Conservation (phyloP, 176 grass and related monocot genomes). For the Avena sativa region DNA sequence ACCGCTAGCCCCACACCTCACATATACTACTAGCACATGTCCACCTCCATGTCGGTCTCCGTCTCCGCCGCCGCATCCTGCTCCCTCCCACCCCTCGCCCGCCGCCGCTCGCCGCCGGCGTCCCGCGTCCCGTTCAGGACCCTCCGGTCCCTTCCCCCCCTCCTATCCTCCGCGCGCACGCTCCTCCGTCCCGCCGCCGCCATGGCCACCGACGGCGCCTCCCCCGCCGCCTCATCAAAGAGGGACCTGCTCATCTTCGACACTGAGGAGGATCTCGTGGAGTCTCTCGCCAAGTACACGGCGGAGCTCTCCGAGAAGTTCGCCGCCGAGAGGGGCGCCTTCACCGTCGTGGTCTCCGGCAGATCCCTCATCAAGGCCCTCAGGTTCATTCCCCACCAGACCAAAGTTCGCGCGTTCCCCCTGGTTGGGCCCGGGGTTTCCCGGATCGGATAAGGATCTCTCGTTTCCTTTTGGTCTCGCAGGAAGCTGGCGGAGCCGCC, state of each 20-base stretch:
- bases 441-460: no score
- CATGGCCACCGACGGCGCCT: conserved; percentile 48
- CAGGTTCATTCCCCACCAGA: no score
- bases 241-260: conserved; percentile 65
- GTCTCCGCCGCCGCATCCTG: neutral
- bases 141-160: neutral
- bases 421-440: no score
- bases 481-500: conserved; percentile 64
- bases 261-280: conserved; percentile 63
- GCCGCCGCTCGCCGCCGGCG: conserved; percentile 1
- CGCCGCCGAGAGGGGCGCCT: conserved; percentile 65
- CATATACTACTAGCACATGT: conserved; percentile 36
- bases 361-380: conserved; percentile 69
- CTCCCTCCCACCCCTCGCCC: conserved; percentile 6
- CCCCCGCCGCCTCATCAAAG: conserved; percentile 36
- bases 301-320: conserved; percentile 48
- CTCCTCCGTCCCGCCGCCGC: neutral
- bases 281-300: conserved; percentile 8
- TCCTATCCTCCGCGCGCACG: neutral
- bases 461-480: neutral
- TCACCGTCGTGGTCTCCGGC: conserved; percentile 75
- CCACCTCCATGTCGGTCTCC: conserved; percentile 24
- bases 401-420: no score
- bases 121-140: neutral
- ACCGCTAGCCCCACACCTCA: conserved; percentile 1